Evolutionary conservation across 1,284 basidiomycete genomes (phyloP).

Genomic region (Trametes polyzona): DNA sequence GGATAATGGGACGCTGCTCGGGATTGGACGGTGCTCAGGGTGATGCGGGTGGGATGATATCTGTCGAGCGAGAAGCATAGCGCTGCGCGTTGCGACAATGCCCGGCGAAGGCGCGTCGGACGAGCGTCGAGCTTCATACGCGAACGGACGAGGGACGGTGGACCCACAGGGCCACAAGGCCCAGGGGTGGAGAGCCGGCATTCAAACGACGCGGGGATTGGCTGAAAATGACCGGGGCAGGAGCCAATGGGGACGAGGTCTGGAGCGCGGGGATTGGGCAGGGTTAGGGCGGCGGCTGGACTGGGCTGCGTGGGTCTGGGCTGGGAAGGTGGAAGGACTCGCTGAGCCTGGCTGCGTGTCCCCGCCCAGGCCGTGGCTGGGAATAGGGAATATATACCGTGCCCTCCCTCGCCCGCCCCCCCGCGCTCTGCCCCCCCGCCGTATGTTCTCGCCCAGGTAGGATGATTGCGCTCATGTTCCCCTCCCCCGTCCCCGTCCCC

Average conservation of each 20-base stretch:
- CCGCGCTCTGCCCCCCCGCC: no score
- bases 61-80: background rate
- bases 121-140: no score
- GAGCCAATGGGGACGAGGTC: background rate
- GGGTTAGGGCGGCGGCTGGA: background rate
- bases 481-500: constrained; percentile 12
- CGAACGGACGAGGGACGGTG: background rate
- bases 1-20: background rate
- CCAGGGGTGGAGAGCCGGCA: background rate
- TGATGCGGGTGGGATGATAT: background rate
- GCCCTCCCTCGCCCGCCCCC: background rate
- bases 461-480: constrained; percentile 22
- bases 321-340: background rate
- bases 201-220: constrained; percentile 9
- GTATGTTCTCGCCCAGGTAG: background rate
- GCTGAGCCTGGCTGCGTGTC: constrained; percentile 9
- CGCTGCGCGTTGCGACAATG: background rate
- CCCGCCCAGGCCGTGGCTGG: background rate
- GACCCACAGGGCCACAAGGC: constrained; percentile 4
- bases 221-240: constrained; percentile 9
- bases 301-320: background rate
- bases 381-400: constrained; percentile 11
- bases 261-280: background rate
- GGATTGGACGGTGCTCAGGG: background rate
- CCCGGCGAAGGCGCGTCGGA: no score